Conservation (phyloP, 371 early-diverging fungal genomes). For the Syncephalis plumigaleata region DNA sequence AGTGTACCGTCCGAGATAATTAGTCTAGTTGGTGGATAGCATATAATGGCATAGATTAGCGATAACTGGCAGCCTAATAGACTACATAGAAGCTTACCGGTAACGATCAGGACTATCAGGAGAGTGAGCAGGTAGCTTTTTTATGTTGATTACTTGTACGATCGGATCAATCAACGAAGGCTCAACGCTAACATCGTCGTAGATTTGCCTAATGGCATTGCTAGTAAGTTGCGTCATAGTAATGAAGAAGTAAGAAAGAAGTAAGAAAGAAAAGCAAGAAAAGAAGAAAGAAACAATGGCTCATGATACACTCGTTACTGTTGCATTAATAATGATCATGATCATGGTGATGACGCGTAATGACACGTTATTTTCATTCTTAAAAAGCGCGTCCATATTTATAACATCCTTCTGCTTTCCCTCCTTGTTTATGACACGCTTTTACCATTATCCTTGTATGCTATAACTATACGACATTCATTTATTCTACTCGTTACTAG, state of each 20-base stretch:
- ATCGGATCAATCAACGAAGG: not conserved
- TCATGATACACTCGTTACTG: no score
- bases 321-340: no score
- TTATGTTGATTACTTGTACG: not conserved
- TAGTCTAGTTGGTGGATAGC: constrained; percentile 16
- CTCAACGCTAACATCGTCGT: not conserved
- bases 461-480: no score
- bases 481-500: no score
- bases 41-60: not conserved
- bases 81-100: not conserved
- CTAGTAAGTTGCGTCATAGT: not conserved
- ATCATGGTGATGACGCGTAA: not conserved
- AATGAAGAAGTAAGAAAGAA: not conserved
- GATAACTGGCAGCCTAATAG: no score
- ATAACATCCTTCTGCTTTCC: no score
- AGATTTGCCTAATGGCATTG: not conserved
- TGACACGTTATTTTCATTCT: not conserved
- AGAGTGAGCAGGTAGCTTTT: not conserved
- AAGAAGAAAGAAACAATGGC: no score
- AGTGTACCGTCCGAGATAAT: constrained; percentile 49
- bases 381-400: not conserved
- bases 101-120: not conserved
- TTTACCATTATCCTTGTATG: no score
- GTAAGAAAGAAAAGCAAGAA: no score
- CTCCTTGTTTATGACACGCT: no score